Base-by-base conservation (phyloP, 1,139 yeast genomes). In the Debaryomycetaceae sp. region DNA sequence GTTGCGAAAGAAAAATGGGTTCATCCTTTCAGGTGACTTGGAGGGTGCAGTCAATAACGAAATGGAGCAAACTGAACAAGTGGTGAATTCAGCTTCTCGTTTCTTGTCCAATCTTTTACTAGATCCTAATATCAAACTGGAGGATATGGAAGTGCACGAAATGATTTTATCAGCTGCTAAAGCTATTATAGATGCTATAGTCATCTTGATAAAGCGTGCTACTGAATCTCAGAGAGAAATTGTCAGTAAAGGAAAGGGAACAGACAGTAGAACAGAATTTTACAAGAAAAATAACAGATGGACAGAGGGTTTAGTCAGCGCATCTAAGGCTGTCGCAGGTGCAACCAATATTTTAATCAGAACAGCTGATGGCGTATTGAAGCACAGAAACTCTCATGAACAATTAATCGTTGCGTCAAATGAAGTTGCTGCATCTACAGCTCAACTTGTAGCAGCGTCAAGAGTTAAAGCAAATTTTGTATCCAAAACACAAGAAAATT, bases 271-370 rank as follows among this genome's bases (percentile, higher is more conserved):
- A 46, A 82, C 89, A 4, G 89, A 87, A 37, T 90, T 85, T 60
- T 90, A 90, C 68, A 87, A 85, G 62, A 88, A 87, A 65, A 88
- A 90, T 62, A 89, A 84, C 61, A 77, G 95, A 58, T 89, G 97
- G 97, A 88, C 97, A 0, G 96, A 90, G 65, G 97, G 97, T 34
- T 80, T 89, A 45, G 83, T 90, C 37, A 87, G 96, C 51, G 97
- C 97, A 11, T 89, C 97, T 2, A 85, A 87, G 56, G 86, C 95
- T 0, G 95, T 90, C 40, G 96, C 96, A 4, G 83, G 83, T 3
- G 82, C 96, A 0, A 89, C 97, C 3, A 86, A 85, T 55, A 73
- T 85, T 30, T 75, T 89, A 54, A 89, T 89, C 48, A 82, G 82
- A 52, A 86, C 90, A 24, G 96, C 97, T 0, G 95, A 89, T 65